Base-by-base conservation (phyloP, 768 basidiomycete genomes). In the Tylopilus felleus region DNA sequence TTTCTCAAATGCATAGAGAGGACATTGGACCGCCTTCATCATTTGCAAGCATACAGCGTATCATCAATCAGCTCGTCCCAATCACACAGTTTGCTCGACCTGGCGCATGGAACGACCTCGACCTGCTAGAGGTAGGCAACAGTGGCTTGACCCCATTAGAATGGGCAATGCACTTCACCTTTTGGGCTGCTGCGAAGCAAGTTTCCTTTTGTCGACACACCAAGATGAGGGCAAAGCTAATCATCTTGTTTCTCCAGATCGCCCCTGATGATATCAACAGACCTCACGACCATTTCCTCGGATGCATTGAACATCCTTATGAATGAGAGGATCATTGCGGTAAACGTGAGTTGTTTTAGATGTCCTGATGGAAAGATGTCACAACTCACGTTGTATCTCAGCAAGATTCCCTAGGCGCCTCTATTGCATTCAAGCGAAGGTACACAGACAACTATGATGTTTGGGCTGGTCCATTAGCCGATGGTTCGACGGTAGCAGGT, bases 111-210 rank as follows among this genome's bases (percentile, higher is more conserved):
- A 78, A 78, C 56, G 80, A 83, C 61, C 68, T 82, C 21, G 80
- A 82, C 60, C 65, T 81, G 69, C 71, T 83, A 31, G 78, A 80
- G 60, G 79, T 81, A 19, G 79, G 80, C 7, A 80, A 81, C 53
- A 44, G 61, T 5, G 77, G 75, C 4, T 51, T 81, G 31, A 77
- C 77, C 0, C 54, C 31, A 38, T 29, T 17, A 3, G 59, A 58
- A 27, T 58, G 52, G 56, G 23, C 17, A 10, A 57, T 39, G 52
- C 52, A 60, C 17, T 60, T 60, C 12, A 52, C 42, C 8, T 54
- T 58, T 36, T 60, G 59, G 59, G 59, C 56, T 23, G 46, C 49
- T 25, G 52, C 52, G 17, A 60, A 60, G 59, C 27, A 39, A 40
- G 52, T 42, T 6, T 9, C 5, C 6, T 21, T 44, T 13, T 10